Evolutionary conservation across 2,329 filamentous ascomycete genomes (phyloP).

Genomic region (Diaporthe sp.): DNA sequence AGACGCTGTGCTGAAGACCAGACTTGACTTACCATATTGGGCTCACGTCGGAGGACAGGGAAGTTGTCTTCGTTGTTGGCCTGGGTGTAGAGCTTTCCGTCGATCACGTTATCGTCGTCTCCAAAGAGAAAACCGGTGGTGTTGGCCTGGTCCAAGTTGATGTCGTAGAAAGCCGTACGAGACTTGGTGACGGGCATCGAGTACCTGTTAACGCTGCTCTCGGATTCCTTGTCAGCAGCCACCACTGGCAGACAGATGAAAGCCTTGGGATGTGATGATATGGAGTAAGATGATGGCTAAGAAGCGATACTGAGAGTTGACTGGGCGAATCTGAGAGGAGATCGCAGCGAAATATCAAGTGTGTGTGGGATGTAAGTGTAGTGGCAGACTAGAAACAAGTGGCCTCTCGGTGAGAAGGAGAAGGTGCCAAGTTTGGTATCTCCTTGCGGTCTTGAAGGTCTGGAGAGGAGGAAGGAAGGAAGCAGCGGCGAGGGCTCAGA

Average conservation of each 20-base stretch:
- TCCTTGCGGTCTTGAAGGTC: background rate
- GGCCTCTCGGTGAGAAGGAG: background rate
- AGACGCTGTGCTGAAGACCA: background rate
- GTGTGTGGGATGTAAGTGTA: background rate
- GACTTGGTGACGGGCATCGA: conserved; percentile 90
- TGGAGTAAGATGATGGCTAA: background rate
- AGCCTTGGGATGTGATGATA: background rate
- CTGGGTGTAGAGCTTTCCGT: conserved; percentile 78
- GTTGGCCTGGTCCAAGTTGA: conserved; percentile 82
- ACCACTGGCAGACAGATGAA: background rate
- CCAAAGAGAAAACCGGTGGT: conserved; percentile 89
- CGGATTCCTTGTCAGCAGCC: conserved; percentile 30
- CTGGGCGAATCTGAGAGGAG: background rate
- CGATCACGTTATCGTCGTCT: conserved; percentile 76
- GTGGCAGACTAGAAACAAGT: background rate
- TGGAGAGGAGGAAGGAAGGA: conserved; percentile 26
- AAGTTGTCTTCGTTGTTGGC: conserved; percentile 87
- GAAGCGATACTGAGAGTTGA: background rate
- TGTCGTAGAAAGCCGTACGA: conserved; percentile 75
- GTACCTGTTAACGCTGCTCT: conserved; percentile 83
- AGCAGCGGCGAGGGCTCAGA: conserved; percentile 24
- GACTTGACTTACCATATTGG: conserved; percentile 59
- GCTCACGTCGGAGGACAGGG: conserved; percentile 80
- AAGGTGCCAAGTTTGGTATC: background rate
- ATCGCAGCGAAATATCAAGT: background rate